phyloP scores from a whole-genome alignment of 257 asterid species.

The Capsicum pubescens region DNA sequence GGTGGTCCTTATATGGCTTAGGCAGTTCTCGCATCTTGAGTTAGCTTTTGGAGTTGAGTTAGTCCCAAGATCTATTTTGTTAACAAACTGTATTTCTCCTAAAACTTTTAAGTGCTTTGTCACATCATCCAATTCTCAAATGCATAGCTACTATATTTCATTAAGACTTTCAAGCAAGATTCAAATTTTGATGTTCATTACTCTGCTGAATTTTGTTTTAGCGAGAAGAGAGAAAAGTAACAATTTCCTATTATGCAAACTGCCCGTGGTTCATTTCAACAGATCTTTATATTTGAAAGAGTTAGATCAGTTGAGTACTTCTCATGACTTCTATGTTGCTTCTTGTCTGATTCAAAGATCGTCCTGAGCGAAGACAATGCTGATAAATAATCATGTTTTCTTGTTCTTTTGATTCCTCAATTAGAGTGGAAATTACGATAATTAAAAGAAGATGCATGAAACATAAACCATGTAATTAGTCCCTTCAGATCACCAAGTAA shows the following conservation, averaged over 20 bases:
- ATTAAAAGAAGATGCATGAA: not conserved
- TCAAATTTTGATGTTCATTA: conserved; percentile 7
- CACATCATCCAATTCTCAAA: conserved; percentile 8
- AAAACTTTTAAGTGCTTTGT: conserved; percentile 16
- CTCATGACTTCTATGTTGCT: not conserved
- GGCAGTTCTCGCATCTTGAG: not conserved
- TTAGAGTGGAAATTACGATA: not conserved
- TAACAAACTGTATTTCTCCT: not conserved
- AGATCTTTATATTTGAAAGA: conserved; percentile 16
- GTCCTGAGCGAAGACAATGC: not conserved
- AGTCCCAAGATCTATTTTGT: not conserved
- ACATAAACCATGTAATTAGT: not conserved
- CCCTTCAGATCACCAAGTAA: not conserved
- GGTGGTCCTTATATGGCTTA: not conserved
- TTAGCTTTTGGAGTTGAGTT: not conserved
- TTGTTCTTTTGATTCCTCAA: not conserved
- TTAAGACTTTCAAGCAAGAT: not conserved
- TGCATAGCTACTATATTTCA: not conserved
- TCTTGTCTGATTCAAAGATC: not conserved
- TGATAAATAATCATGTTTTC: conserved; percentile 3
- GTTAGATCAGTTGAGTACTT: not conserved
- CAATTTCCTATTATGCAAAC: not conserved
- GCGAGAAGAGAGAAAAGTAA: not conserved
- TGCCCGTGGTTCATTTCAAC: not conserved
- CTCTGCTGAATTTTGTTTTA: conserved; percentile 15